Percentiles rank a stretch among this genome's conserved stretches.
These are phyloP conservation scores for Fusarium secorum DNA, from an alignment of 2,329 filamentous ascomycete genomes.

Conservation along the genomic window DNA sequence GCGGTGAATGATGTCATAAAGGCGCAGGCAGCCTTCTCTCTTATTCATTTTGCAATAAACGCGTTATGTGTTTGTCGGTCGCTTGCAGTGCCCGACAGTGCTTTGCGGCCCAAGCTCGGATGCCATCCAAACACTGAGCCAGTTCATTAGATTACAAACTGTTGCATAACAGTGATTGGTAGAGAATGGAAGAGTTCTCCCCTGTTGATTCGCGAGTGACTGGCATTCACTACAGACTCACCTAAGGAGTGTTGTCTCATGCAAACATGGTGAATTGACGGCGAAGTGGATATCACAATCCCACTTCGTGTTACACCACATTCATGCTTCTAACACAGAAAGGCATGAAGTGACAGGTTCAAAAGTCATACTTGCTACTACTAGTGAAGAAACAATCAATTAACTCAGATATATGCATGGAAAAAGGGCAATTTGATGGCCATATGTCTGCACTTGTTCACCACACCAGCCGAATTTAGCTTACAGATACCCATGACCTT, in stretches of 20 bases:
- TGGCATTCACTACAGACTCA: rapidly evolving
- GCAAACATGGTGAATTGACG: no score
- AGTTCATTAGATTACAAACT: not conserved
- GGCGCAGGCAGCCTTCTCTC: rapidly evolving
- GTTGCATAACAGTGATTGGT: rapidly evolving
- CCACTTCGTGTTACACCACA: not conserved
- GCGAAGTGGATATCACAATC: not conserved
- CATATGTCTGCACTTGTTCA: no score
- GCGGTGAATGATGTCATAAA: not conserved
- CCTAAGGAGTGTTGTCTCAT: rapidly evolving
- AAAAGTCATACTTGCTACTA: no score
- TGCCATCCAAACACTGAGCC: rapidly evolving
- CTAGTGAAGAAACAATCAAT: no score
- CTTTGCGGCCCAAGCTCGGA: rapidly evolving
- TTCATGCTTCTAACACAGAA: no score
- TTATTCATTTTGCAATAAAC: rapidly evolving
- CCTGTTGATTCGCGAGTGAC: rapidly evolving
- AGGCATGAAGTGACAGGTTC: no score
- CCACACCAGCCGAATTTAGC: not conserved
- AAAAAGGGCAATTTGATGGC: no score
- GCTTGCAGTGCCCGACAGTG: not conserved
- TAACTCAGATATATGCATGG: no score
- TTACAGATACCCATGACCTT: not conserved
- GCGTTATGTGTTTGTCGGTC: rapidly evolving
- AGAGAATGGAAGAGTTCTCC: rapidly evolving